Conservation (phyloP, 108 stramenopile species). For the Cyclotella atomus region DNA sequence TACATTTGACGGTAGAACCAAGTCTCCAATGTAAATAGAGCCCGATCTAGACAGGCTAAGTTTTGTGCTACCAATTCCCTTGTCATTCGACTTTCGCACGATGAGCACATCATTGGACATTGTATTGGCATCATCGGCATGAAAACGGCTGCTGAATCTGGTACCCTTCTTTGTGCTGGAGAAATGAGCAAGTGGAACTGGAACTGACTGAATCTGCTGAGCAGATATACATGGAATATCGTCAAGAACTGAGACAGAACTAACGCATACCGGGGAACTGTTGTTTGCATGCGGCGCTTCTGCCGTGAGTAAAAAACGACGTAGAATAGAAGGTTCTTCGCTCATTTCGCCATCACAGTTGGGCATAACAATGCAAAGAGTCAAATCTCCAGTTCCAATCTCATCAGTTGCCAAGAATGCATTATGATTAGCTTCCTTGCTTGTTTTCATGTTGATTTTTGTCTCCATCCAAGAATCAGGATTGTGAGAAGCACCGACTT, state of each 20-base stretch:
- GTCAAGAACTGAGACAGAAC: conserved; percentile 12
- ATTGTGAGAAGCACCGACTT: background rate
- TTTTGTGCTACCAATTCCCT: background rate
- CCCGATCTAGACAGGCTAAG: conserved; percentile 55
- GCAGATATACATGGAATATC: conserved; percentile 29
- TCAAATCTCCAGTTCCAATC: conserved; percentile 38
- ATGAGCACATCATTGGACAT: conserved; percentile 68
- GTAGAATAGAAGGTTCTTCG: conserved; percentile 15
- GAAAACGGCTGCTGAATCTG: conserved; percentile 24
- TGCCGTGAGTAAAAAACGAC: conserved; percentile 36
- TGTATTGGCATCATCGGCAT: conserved; percentile 31
- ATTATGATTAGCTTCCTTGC: too few relatives aligned
- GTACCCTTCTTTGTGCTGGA: conserved; percentile 12
- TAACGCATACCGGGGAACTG: conserved; percentile 9
- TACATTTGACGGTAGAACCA: conserved; percentile 19
- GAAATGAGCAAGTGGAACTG: conserved; percentile 44
- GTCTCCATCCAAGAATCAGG: background rate
- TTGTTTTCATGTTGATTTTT: too few relatives aligned
- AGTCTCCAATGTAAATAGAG: conserved; percentile 53
- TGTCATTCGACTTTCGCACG: conserved; percentile 10
- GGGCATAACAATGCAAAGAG: conserved; percentile 43
- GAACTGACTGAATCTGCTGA: conserved; percentile 46
- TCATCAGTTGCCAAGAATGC: conserved; percentile 47
- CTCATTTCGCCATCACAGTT: conserved; percentile 11
- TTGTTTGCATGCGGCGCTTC: background rate